Conservation (phyloP, 2,329 filamentous ascomycete genomes). For the Dothiorella sarmentorum region DNA sequence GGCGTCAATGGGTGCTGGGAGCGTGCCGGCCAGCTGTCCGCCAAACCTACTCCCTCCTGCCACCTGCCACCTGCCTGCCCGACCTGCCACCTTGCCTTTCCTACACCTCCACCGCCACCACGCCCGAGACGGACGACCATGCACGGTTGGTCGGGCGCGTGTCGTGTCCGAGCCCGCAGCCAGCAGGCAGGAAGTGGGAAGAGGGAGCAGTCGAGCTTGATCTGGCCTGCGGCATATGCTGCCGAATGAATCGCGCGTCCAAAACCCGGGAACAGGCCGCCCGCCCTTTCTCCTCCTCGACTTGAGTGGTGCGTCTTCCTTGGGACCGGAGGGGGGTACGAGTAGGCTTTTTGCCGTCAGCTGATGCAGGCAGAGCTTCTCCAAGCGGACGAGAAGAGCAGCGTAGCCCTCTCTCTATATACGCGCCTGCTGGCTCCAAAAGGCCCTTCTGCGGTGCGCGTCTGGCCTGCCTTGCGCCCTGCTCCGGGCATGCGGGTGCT, state of each 20-base stretch:
- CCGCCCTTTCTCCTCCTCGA: constrained; percentile 12
- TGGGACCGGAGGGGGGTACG: constrained; percentile 13
- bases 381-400: constrained; percentile 15
- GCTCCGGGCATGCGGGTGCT: constrained; percentile 14
- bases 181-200: too few species aligned
- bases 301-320: constrained; percentile 8
- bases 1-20: constrained; percentile 1
- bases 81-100: neutral
- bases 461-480: constrained; percentile 15
- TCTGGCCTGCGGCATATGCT: constrained; percentile 15
- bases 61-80: constrained; percentile 2
- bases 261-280: constrained; percentile 10
- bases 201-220: constrained; percentile 11
- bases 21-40: constrained; percentile 13
- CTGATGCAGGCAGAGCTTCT: neutral
- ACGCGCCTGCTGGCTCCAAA: constrained; percentile 22
- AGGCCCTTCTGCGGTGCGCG: constrained; percentile 33
- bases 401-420: constrained; percentile 30
- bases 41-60: neutral
- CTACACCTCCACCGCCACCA: neutral
- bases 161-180: constrained; percentile 12
- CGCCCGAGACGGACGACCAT: neutral
- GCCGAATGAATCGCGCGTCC: constrained; percentile 14
- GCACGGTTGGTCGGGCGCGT: constrained; percentile 9
- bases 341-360: neutral